These are phyloP conservation scores for Penicillium goetzii DNA, from an alignment of 495 filamentous ascomycete genomes.

Conservation along the genomic window DNA sequence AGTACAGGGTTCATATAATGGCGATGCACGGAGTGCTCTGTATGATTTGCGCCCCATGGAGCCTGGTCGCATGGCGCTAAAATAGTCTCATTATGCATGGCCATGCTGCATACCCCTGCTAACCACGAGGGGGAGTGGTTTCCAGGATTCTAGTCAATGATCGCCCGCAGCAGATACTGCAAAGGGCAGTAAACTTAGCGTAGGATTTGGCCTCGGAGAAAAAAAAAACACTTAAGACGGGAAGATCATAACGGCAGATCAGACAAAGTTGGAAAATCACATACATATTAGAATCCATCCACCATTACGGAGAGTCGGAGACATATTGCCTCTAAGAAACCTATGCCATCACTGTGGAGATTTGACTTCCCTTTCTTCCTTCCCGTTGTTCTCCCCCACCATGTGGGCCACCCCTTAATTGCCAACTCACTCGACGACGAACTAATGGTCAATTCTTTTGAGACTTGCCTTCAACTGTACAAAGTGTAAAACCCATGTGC, in stretches of 20 bases:
- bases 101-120: neutral
- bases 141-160: neutral
- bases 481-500: neutral
- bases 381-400: neutral
- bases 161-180: neutral
- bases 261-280: neutral
- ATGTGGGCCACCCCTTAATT: neutral
- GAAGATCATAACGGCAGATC: neutral
- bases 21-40: neutral
- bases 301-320: too few relatives aligned
- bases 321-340: neutral
- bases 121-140: conserved; percentile 1
- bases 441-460: neutral
- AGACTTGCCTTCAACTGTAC: neutral
- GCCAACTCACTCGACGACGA: conserved; percentile 1
- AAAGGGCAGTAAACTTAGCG: neutral
- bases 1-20: too few relatives aligned
- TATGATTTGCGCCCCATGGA: neutral
- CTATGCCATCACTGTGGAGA: neutral
- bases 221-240: neutral
- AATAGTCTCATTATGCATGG: conserved; percentile 1
- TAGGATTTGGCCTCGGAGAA: conserved; percentile 1
- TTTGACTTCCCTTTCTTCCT: neutral
- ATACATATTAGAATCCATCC: neutral
- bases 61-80: neutral